Evolutionary conservation across 345 rosid species (phyloP), one percentile per base, ranked within the genome.

Genomic region (Camelina sativa): DNA sequence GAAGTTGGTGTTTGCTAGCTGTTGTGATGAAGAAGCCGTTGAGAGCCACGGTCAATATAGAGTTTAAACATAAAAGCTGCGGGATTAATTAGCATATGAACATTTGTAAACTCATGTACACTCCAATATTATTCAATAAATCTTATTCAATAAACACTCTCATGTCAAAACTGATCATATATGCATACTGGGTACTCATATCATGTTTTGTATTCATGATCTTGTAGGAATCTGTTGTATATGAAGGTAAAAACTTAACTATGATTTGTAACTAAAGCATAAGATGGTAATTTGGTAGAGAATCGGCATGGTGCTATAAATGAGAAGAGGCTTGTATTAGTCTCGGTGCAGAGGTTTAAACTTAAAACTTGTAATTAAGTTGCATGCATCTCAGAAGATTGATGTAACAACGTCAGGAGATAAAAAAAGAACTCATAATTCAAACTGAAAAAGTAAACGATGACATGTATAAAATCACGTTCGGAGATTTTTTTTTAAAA

Each of bases 1-100:
- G 7, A 89, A 86, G 20, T 62, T 86, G 66, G 96, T 85, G 81
- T 93, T 89, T 38, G 85, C 98, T 89, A 34, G 85, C 98, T 16
- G 96, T 89, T 15, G 91, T 91, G 19, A 87, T 89, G 97, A 93
- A 91, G 80, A 79, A 84, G 23, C 6, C 86, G 61, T 87, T 93
- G 8, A 83, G 80, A 69, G 98, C 97, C 22, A 25, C 23, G 68
- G 74, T 85, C 65, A 86, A 74, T 85, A 85, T 0, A 85, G 96
- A 76, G 74, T 9, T 77, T 82, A 23, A 41, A 72, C 37, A 66
- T 51, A 17, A 51, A 51, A 20, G 7, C 72, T 23, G 72, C 72
- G 50, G 37, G 46, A 34, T 25, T 32, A 7, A 32, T 32, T 11
- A 28, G 9, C 52, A 22, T 22, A 3, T 64, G 56, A 0, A 46